phyloP scores from a whole-genome alignment of 1,284 basidiomycete genomes.

The Fistulina hepatica region DNA sequence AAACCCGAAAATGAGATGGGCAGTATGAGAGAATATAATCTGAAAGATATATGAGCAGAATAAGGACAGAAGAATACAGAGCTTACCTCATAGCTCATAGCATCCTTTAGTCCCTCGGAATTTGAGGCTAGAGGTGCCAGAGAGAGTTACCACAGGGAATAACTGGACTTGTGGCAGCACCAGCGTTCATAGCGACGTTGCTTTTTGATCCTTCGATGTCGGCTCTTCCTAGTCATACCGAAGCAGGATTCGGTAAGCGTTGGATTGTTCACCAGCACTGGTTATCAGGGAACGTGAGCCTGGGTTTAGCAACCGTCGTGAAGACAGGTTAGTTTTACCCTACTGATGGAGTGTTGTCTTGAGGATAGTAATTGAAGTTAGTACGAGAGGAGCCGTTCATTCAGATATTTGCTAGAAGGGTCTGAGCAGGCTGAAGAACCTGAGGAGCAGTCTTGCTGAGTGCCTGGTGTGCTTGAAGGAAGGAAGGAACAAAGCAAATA shows the following conservation, averaged over 20 bases:
- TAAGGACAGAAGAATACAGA: too few species aligned
- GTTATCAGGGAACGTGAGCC: conserved; percentile 41
- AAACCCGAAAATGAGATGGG: too few species aligned
- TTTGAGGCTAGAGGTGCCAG: conserved; percentile 55
- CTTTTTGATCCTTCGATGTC: conserved; percentile 53
- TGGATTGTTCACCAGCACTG: conserved; percentile 49
- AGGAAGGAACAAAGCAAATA: too few species aligned
- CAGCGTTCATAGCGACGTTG: conserved; percentile 48
- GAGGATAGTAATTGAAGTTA: conserved; percentile 57
- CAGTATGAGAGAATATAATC: too few species aligned
- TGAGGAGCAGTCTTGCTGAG: too few species aligned
- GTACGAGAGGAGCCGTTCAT: conserved; percentile 56
- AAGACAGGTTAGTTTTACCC: conserved; percentile 60
- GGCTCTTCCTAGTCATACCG: conserved; percentile 35
- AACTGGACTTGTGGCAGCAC: too few species aligned
- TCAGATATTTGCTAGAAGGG: conserved; percentile 56
- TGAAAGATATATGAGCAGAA: too few species aligned
- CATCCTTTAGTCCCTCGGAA: conserved; percentile 50
- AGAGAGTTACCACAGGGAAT: conserved; percentile 53
- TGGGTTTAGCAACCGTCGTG: conserved; percentile 53
- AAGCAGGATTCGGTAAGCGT: conserved; percentile 32
- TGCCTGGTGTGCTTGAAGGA: too few species aligned
- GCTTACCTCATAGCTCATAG: too few species aligned
- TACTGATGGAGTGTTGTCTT: conserved; percentile 51
- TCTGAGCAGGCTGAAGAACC: conserved; percentile 49